phyloP scores from a whole-genome alignment of 495 filamentous ascomycete species.

The Talaromyces proteolyticus region DNA sequence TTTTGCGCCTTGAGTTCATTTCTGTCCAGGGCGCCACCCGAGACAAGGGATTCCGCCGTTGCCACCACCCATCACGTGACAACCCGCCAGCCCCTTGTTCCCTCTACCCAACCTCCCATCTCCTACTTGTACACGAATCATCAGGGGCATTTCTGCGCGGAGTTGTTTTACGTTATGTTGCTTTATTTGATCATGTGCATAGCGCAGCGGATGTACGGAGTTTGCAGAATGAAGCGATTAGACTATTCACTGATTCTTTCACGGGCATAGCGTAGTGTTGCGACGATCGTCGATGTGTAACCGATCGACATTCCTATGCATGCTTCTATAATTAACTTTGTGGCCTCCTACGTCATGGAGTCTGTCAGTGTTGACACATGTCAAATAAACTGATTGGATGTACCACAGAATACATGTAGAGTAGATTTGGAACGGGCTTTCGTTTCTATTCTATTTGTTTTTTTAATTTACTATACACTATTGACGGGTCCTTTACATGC shows the following conservation, averaged over 20 bases:
- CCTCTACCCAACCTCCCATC: not conserved
- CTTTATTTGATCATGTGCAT: conserved; percentile 4
- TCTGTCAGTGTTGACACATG: no score
- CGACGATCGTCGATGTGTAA: no score
- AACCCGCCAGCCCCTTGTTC: not conserved
- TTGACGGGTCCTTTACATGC: no score
- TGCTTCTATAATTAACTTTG: no score
- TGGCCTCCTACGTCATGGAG: no score
- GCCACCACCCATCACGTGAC: not conserved
- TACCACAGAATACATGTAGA: no score
- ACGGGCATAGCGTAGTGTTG: no score
- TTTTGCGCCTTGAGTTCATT: not conserved
- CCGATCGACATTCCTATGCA: no score
- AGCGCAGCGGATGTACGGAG: conserved; percentile 7
- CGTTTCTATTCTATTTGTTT: no score
- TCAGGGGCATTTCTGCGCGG: not conserved
- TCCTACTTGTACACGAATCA: not conserved
- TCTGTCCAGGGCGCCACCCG: not conserved
- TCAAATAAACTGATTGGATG: no score
- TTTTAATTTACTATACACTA: no score
- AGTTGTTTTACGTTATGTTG: not conserved
- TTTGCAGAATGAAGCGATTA: not conserved
- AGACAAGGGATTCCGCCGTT: not conserved
- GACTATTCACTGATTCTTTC: not conserved
- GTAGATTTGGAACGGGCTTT: no score